Evolutionary conservation across 106 monocot species (phyloP).

Genomic region (Acorus gramineus): DNA sequence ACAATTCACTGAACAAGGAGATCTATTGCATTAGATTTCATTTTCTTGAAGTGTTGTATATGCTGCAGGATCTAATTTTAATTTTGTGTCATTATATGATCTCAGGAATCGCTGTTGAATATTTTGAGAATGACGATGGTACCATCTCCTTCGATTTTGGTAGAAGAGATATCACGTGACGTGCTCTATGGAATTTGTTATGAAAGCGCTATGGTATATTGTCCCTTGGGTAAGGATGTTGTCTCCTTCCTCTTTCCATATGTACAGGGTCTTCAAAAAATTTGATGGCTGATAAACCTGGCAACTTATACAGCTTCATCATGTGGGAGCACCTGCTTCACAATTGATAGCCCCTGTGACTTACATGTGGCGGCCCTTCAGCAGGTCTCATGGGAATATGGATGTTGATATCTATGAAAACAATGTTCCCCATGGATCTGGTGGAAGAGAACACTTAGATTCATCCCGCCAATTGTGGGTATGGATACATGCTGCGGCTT

Average conservation of each 20-base stretch:
- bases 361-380: constrained; percentile 78
- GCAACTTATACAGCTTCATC: constrained; percentile 48
- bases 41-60: no score
- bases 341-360: constrained; percentile 62
- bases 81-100: neutral
- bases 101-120: constrained; percentile 52
- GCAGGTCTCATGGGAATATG: constrained; percentile 2
- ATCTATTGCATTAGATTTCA: no score
- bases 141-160: constrained; percentile 26
- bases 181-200: constrained; percentile 46
- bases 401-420: constrained; percentile 7
- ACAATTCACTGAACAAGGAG: no score
- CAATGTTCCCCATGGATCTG: constrained; percentile 1
- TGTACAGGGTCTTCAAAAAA: neutral
- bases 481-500: constrained; percentile 81
- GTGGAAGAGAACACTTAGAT: constrained; percentile 5
- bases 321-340: constrained; percentile 32
- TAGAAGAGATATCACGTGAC: constrained; percentile 14
- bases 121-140: constrained; percentile 55
- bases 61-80: no score
- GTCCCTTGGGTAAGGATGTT: neutral
- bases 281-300: no score
- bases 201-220: constrained; percentile 70
- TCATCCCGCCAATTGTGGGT: constrained; percentile 56
- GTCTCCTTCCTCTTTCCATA: no score